Evolutionary conservation across 768 basidiomycete genomes (phyloP).

Genomic region (Xanthoconium stramineum): DNA sequence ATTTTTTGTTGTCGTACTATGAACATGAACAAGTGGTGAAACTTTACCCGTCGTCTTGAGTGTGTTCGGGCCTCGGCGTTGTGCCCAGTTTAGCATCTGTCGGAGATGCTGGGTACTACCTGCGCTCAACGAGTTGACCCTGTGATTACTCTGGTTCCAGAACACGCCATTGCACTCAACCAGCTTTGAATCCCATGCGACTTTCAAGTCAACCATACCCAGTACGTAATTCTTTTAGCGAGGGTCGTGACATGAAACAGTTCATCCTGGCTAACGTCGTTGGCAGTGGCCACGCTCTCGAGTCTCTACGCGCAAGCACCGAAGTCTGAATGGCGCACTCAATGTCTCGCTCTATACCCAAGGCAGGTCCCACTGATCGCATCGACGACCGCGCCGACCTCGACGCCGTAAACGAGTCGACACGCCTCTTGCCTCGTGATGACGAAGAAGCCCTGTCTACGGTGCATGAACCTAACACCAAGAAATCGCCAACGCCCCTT

Average conservation of each 20-base stretch:
- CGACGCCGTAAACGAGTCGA: constrained; percentile 9
- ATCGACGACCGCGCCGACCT: neutral
- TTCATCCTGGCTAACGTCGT: no score
- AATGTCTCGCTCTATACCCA: neutral
- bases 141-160: no score
- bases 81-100: no score
- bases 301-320: no score
- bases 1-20: neutral
- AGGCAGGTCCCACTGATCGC: neutral
- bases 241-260: no score
- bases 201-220: no score
- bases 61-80: no score
- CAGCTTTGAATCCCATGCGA: no score
- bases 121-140: neutral
- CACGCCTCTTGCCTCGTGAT: constrained; percentile 4
- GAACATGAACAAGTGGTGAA: neutral
- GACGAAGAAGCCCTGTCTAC: constrained; percentile 8
- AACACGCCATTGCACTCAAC: no score
- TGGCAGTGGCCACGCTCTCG: no score
- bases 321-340: neutral
- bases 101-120: no score
- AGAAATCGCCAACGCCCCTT: constrained; percentile 24
- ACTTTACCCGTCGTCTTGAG: neutral
- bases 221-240: no score
- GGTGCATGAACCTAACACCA: neutral